These are phyloP conservation scores for Chaetomium strumarium DNA, from an alignment of 2,329 filamentous ascomycete species.

Conservation along the genomic window DNA sequence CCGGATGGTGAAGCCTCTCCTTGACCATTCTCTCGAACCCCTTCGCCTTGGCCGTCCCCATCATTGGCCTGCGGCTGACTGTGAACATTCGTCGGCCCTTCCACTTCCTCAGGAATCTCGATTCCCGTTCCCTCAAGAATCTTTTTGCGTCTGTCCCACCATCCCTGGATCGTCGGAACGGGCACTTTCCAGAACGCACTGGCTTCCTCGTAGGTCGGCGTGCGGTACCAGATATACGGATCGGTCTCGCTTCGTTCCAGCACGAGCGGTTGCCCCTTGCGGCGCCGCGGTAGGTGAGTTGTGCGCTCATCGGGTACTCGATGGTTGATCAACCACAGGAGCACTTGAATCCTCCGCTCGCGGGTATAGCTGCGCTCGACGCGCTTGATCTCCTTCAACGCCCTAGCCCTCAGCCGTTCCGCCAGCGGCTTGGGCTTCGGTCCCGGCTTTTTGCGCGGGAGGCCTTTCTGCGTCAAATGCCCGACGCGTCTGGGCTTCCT, in stretches of 20 bases:
- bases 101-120: slow-evolving; percentile 9
- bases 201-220: slow-evolving; percentile 21
- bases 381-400: slow-evolving; percentile 16
- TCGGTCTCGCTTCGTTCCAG: no score
- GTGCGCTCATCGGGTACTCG: slow-evolving; percentile 13
- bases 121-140: slow-evolving; percentile 21
- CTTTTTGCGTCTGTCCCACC: slow-evolving; percentile 23
- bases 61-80: background rate
- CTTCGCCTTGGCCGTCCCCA: no score
- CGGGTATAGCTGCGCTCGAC: slow-evolving; percentile 19
- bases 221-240: slow-evolving; percentile 16
- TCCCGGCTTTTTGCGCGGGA: slow-evolving; percentile 9
- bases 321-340: slow-evolving; percentile 21
- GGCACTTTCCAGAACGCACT: slow-evolving; percentile 21
- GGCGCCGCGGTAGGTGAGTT: slow-evolving; percentile 12
- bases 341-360: slow-evolving; percentile 23
- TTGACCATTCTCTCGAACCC: no score
- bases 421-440: slow-evolving; percentile 17
- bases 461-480: slow-evolving; percentile 1
- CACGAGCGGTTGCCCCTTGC: slow-evolving; percentile 16
- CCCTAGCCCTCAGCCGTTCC: slow-evolving; percentile 12
- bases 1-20: background rate
- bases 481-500: no score
- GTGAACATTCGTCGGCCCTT: background rate
- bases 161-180: slow-evolving; percentile 18